Conservation (phyloP, 2,329 filamentous ascomycete species). For the Grosmannia serpens region DNA sequence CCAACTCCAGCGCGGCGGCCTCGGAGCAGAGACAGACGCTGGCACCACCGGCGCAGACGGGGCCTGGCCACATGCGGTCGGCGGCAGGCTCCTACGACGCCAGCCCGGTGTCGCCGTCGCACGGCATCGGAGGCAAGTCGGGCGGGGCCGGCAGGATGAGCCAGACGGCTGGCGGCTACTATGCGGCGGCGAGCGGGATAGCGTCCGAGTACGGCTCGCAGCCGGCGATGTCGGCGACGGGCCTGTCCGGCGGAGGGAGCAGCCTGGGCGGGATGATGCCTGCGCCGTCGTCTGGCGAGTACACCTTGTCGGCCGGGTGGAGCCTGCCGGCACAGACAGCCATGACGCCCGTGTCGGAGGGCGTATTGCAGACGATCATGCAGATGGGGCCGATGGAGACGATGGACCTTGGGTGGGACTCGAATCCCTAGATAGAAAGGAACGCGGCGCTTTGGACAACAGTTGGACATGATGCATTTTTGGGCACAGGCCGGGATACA, state of each 20-base stretch:
- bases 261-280: constrained; percentile 6
- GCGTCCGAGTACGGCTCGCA: constrained; percentile 16
- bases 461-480: not conserved
- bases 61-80: constrained; percentile 14
- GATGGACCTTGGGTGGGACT: constrained; percentile 42
- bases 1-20: constrained; percentile 41
- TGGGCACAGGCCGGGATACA: not conserved
- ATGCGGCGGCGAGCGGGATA: constrained; percentile 16
- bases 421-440: constrained; percentile 8
- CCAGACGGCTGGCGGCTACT: constrained; percentile 26
- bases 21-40: constrained; percentile 28
- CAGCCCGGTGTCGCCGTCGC: constrained; percentile 18
- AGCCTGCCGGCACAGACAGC: constrained; percentile 27
- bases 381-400: constrained; percentile 48
- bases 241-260: not conserved
- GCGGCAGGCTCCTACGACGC: constrained; percentile 35
- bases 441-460: not conserved
- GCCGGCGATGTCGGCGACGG: not conserved
- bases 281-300: constrained; percentile 22
- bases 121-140: constrained; percentile 1
- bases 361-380: constrained; percentile 45
- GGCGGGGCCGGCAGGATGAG: constrained; percentile 15
- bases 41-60: constrained; percentile 10
- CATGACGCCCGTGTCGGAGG: constrained; percentile 45
- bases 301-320: constrained; percentile 34